Base-by-base conservation (phyloP, 371 early-diverging fungal species). In the Haplosporangium sp. region DNA sequence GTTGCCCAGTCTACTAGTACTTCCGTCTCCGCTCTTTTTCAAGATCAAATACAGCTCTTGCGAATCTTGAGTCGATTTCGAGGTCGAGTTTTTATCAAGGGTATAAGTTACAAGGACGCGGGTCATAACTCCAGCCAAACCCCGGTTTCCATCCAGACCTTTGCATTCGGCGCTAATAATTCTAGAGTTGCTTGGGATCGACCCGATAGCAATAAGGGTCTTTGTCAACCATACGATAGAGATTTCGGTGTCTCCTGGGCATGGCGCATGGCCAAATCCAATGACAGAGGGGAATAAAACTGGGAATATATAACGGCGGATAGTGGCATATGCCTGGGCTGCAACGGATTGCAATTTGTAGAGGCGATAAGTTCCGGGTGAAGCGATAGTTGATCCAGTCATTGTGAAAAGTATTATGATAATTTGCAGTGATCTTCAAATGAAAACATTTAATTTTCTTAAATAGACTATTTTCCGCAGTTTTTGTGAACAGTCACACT, bases 121-220 rank as follows among this genome's bases (percentile, higher is more conserved):
- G 19, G 63, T 74, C 75, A 74, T 74, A 48, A 61, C 75, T 53
- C 75, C 75, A 13, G 40, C 65, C 40, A 74, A 20, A 0, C 75
- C 75, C 3, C 75, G 69, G 50, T 74, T 74, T 27, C 69, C 75
- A 39, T 74, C 75, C 48, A 74, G 61, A 2, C 75, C 75, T 7
- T 50, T 69, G 61, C 61, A 74, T 7, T 74, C 75, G 17, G 45
- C 66, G 42, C 57, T 61, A 40, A 37, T 55, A n/a, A 74, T 61
- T 10, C 45, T 74, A 5, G 75, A 64, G 2, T 39, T 35, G 20
- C 42, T 48, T 39, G 75, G 75, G 7, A 74, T 59, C 4, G 65
- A 50, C 8, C 62, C 65, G 2, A 37, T 55, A 5, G 64, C 61
- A 34, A 61, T 47, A 3, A 74, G 53, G 27, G 56, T 74, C 20